A percentile compares a stretch with the other conserved stretches of the same genome.
Evolutionary conservation across 2,329 filamentous ascomycete genomes (phyloP).

Genomic region (Incumbomyces delicatus): DNA sequence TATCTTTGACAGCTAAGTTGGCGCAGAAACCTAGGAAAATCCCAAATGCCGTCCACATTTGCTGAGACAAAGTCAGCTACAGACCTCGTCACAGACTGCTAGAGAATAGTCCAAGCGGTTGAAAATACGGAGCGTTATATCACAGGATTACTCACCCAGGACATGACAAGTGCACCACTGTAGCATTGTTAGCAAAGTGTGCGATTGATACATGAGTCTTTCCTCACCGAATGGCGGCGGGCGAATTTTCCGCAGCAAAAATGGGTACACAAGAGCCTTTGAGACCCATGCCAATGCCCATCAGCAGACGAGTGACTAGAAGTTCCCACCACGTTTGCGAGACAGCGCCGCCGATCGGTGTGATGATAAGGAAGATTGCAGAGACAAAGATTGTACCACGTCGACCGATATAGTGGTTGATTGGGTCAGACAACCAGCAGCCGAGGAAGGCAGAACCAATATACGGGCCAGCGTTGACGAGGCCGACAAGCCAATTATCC

Average conservation of each 20-base stretch:
- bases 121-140: too few relatives aligned
- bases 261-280: constrained; percentile 24
- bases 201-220: neutral
- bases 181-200: neutral
- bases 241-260: constrained; percentile 23
- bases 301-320: constrained; percentile 22
- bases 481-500: constrained; percentile 33
- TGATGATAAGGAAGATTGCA: constrained; percentile 25
- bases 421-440: constrained; percentile 24
- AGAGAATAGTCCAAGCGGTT: too few relatives aligned
- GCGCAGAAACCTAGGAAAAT: constrained; percentile 43
- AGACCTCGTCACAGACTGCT: too few relatives aligned
- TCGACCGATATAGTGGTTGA: constrained; percentile 23
- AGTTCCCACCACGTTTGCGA: constrained; percentile 23
- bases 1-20: constrained; percentile 53
- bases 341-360: constrained; percentile 23
- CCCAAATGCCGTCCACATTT: constrained; percentile 35
- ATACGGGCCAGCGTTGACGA: constrained; percentile 40
- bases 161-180: constrained; percentile 22
- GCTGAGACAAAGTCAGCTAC: neutral
- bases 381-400: constrained; percentile 24
- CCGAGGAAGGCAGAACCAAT: constrained; percentile 55
- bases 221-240: constrained; percentile 20
- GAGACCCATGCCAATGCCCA: constrained; percentile 25
- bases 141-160: constrained; percentile 9